Conservation (phyloP, 2,329 filamentous ascomycete genomes). For the Westerdykella sp. region DNA sequence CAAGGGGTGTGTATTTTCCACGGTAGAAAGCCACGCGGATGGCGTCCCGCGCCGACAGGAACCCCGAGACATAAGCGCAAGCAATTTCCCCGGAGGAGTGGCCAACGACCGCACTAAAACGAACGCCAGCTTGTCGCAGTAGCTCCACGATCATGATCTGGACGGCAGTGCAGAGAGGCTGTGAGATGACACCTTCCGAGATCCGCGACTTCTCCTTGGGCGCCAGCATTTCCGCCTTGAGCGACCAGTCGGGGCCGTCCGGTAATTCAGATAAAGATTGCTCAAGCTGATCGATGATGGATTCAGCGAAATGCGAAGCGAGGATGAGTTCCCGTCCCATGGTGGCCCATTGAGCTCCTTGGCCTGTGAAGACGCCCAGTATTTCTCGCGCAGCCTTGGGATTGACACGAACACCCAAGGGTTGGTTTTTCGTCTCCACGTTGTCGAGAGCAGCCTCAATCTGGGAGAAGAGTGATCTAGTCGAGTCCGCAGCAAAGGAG, state of each 20-base stretch:
- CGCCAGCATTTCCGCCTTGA: slow-evolving; percentile 9
- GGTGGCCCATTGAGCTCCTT: slow-evolving; percentile 38
- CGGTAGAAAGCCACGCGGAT: slow-evolving; percentile 18
- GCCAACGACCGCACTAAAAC: slow-evolving; percentile 33
- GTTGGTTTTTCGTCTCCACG: no score
- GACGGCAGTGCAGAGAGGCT: slow-evolving; percentile 34
- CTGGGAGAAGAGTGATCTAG: no score
- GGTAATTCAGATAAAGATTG: slow-evolving; percentile 2
- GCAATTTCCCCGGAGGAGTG: slow-evolving; percentile 41
- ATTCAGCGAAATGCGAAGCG: slow-evolving; percentile 12
- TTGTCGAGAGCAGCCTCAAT: no score
- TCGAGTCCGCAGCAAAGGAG: no score
- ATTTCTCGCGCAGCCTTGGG: slow-evolving; percentile 6
- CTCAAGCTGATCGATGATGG: slow-evolving; percentile 14
- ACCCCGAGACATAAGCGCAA: slow-evolving; percentile 33
- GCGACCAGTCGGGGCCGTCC: slow-evolving; percentile 6
- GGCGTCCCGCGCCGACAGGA: slow-evolving; percentile 9
- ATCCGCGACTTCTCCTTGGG: neutral
- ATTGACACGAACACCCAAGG: no score
- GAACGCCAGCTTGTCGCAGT: slow-evolving; percentile 18
- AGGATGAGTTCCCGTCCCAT: slow-evolving; percentile 36
- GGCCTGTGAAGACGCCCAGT: slow-evolving; percentile 39
- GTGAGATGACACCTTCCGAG: slow-evolving; percentile 16
- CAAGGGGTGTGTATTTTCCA: slow-evolving; percentile 7
- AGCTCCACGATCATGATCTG: slow-evolving; percentile 32